Percentiles rank a stretch among this genome's conserved stretches.
Evolutionary conservation across 108 stramenopile genomes (phyloP).

Genomic region (Craspedostauros australis): DNA sequence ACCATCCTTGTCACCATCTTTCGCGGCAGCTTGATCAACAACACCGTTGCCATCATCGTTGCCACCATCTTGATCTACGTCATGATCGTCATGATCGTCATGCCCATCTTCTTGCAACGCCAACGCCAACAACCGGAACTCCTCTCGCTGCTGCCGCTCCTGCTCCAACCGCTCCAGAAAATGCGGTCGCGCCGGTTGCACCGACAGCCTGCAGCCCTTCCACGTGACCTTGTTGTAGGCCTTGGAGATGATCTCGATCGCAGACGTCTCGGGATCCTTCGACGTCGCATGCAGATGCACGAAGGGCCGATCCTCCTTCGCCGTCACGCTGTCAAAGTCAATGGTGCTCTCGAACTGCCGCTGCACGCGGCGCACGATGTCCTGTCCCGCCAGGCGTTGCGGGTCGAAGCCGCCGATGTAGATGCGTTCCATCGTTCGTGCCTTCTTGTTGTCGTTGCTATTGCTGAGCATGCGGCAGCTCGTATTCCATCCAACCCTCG

Average conservation of each 20-base stretch:
- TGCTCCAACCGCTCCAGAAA: conserved; percentile 62
- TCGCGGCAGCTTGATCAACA: not conserved
- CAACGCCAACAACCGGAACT: not conserved
- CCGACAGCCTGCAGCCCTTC: conserved; percentile 70
- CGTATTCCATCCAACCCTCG: no score
- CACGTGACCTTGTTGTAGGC: conserved; percentile 81
- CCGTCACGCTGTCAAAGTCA: not conserved
- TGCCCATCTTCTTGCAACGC: conserved; percentile 5
- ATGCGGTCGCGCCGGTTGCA: conserved; percentile 62
- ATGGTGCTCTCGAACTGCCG: conserved; percentile 12
- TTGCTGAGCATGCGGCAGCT: no score
- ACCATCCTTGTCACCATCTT: no score
- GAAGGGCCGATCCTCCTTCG: conserved; percentile 16
- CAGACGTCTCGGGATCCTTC: conserved; percentile 18
- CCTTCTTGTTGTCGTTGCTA: no score
- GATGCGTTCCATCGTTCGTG: conserved; percentile 47
- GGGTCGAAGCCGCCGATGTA: conserved; percentile 80
- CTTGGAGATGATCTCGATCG: conserved; percentile 47
- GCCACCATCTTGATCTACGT: conserved; percentile 2
- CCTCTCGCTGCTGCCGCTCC: conserved; percentile 23
- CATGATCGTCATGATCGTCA: not conserved
- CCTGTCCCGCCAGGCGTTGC: conserved; percentile 42
- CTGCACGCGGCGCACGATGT: conserved; percentile 44
- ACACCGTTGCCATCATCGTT: not conserved
- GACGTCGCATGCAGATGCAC: conserved; percentile 23